Percentiles rank a stretch among this genome's conserved stretches.
These are phyloP conservation scores for Aureobasidium sp. DNA, from an alignment of 2,329 filamentous ascomycete genomes.

Conservation along the genomic window DNA sequence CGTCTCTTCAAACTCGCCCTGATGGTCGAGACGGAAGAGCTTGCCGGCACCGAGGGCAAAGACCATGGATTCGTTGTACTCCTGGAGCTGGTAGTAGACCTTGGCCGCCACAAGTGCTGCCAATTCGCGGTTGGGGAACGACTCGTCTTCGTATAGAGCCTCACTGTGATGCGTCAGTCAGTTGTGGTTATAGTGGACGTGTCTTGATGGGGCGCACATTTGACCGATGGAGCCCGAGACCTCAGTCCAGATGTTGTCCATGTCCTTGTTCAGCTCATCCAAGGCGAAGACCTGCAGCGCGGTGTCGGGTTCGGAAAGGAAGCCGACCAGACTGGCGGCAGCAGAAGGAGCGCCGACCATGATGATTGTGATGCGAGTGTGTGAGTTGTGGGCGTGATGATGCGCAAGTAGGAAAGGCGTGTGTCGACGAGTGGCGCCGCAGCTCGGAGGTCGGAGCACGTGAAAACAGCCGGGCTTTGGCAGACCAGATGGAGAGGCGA, in stretches of 20 bases:
- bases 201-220: constrained; percentile 57
- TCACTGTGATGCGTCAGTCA: constrained; percentile 51
- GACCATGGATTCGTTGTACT: constrained; percentile 98
- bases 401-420: not conserved
- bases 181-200: not conserved
- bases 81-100: constrained; percentile 97
- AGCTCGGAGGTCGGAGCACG: constrained; percentile 8
- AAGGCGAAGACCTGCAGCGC: constrained; percentile 93
- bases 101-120: constrained; percentile 92
- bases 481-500: not conserved
- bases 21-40: constrained; percentile 83
- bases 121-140: constrained; percentile 86
- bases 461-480: not conserved
- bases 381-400: not conserved
- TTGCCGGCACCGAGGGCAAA: constrained; percentile 93
- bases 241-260: constrained; percentile 96
- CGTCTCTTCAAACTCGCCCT: constrained; percentile 95
- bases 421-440: constrained; percentile 8
- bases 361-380: not conserved
- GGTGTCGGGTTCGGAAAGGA: constrained; percentile 86
- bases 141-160: constrained; percentile 92
- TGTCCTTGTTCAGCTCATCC: constrained; percentile 90
- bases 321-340: constrained; percentile 88
- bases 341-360: constrained; percentile 96
- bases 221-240: constrained; percentile 85